Percentiles rank a stretch among this genome's conserved stretches.
phyloP scores from a whole-genome alignment of 2,329 filamentous ascomycete genomes.

The Pleurostoma richardsiae region DNA sequence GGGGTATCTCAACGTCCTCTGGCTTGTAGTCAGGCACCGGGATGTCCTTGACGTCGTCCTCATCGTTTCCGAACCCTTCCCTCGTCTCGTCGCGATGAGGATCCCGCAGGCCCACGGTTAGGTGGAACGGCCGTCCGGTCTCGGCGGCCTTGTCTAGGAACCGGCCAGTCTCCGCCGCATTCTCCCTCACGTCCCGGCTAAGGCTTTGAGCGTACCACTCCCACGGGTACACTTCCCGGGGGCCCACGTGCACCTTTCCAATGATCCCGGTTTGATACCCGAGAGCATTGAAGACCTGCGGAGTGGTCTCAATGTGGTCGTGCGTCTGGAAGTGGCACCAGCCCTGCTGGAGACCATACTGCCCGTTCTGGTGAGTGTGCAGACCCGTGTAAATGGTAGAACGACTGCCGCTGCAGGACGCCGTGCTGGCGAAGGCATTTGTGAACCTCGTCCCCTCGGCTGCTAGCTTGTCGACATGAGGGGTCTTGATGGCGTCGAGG shows the following conservation, averaged over 20 bases:
- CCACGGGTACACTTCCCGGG: conserved; percentile 31
- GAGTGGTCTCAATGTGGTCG: conserved; percentile 32
- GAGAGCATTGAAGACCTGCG: conserved; percentile 25
- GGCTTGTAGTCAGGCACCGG: conserved; percentile 13
- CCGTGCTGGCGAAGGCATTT: conserved; percentile 34
- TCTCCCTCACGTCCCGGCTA: conserved; percentile 33
- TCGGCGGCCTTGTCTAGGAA: conserved; percentile 30
- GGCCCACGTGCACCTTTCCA: conserved; percentile 41
- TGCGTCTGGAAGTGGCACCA: conserved; percentile 34
- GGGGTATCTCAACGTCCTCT: conserved; percentile 30
- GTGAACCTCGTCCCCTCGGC: conserved; percentile 25
- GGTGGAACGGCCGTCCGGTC: conserved; percentile 29
- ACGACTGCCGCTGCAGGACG: conserved; percentile 38
- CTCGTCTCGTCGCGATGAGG: conserved; percentile 37
- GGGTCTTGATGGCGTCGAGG: conserved; percentile 26
- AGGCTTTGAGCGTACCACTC: conserved; percentile 25
- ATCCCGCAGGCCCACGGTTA: conserved; percentile 41
- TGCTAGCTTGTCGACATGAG: conserved; percentile 32
- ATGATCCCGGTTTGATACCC: conserved; percentile 39
- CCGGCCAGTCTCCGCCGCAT: conserved; percentile 26
- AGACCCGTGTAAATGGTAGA: conserved; percentile 41
- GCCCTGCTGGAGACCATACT: conserved; percentile 32
- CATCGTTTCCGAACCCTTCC: conserved; percentile 36
- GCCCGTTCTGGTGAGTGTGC: conserved; percentile 39
- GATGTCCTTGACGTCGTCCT: conserved; percentile 10